Evolutionary conservation across 148 eudicot species (phyloP).

Genomic region (Euryodendron excelsum): DNA sequence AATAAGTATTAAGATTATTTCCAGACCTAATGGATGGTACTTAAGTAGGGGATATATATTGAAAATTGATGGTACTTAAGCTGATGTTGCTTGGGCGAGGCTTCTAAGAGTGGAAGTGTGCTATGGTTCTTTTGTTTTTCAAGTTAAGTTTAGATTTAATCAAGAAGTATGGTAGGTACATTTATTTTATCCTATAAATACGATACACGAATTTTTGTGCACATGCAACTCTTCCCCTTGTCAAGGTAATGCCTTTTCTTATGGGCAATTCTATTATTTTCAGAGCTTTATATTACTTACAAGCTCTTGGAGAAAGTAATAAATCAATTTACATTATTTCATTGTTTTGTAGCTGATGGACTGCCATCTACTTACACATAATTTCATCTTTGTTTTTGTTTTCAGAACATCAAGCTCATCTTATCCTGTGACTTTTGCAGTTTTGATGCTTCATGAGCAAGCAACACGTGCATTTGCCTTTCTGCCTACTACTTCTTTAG

Average conservation of each 20-base stretch:
- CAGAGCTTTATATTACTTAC: neutral
- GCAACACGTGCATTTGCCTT: constrained; percentile 39
- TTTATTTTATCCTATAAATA: neutral
- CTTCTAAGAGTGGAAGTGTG: no score
- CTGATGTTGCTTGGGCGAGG: no score
- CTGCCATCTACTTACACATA: constrained; percentile 8
- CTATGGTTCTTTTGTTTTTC: no score
- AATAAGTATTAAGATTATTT: no score
- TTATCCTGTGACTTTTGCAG: constrained; percentile 40
- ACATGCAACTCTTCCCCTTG: neutral
- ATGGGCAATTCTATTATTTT: neutral
- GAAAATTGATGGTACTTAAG: no score
- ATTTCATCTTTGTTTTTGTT: neutral
- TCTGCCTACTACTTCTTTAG: constrained; percentile 40
- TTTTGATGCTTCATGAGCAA: constrained; percentile 56
- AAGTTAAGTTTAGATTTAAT: no score
- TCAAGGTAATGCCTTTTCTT: neutral
- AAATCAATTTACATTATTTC: neutral
- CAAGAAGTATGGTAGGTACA: neutral
- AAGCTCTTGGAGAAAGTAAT: neutral
- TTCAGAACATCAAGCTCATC: neutral
- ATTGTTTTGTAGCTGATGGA: neutral
- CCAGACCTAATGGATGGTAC: no score
- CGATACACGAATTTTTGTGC: neutral
- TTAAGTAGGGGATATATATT: no score